Evolutionary conservation across 805 yeast species (phyloP), one percentile per base, ranked within the genome.

Genomic region (Torulaspora indica): DNA sequence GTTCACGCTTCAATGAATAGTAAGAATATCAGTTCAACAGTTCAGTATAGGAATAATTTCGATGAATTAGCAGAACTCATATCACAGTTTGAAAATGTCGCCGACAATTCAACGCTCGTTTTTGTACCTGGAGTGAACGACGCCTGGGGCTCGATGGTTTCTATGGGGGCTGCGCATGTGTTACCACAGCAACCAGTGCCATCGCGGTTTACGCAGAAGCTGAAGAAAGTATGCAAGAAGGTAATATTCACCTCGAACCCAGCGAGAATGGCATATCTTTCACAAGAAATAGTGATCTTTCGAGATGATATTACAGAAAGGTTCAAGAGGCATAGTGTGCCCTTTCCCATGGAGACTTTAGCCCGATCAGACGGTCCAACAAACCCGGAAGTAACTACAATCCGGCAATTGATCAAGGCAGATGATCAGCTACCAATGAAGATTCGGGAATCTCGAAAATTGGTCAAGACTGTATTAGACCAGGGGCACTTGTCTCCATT

Each of bases 401-500:
- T 54, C 8, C 51, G 54, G 20, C 61, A 64, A 37, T 56, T 69
- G 40, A 60, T 54, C 4, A 60, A 61, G 30, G 55, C 55, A 30
- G 45, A 59, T n/a, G 68, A 68, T 41, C 63, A 67, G 24, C 53
- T 70, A 22, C 68, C 81, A 0, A 61, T 77, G 4, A 77, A 76
- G 40, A 62, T 76, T 2, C 66, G 68, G 33, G 85, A 82, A 60
- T 78, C 88, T 0, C 72, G 87, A 49, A 82, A 82, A 56, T 64
- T 89, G 2, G 86, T 84, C 13, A 82, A 85, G 51, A 89, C 97
- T 0, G 48, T 93, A 0, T 64, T 93, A 9, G 95, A 87, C 57
- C 99, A 93, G 65, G 93, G 93, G 0, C 84, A 79, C 57, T 62
- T 93, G 36, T 84, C 93, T 25, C 98, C 98, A 9, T 88, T 90